These are phyloP conservation scores for Neonectria sp. DNA, from an alignment of 2,329 filamentous ascomycete species.

Conservation along the genomic window DNA sequence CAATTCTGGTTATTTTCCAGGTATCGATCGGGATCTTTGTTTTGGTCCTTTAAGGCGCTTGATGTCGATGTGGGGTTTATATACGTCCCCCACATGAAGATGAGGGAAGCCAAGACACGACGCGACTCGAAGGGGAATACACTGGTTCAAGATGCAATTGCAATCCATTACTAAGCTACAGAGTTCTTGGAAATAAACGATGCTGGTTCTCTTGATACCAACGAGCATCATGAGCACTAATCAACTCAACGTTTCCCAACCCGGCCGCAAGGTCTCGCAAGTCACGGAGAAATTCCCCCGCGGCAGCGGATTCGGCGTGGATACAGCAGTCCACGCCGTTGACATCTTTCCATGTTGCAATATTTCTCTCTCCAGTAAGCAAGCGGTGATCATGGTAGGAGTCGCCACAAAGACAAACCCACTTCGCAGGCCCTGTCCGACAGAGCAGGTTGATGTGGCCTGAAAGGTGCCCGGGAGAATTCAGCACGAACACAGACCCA, in stretches of 20 bases:
- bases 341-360: background rate
- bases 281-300: background rate
- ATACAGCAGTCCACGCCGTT: background rate
- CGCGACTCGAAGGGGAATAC: background rate
- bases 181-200: background rate
- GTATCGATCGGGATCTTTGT: background rate
- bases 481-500: background rate
- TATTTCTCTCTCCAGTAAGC: background rate
- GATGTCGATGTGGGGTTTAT: background rate
- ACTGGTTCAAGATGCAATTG: background rate
- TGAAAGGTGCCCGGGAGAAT: background rate
- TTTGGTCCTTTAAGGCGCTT: background rate
- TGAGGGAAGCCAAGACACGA: background rate
- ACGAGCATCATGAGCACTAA: background rate
- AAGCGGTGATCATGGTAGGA: background rate
- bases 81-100: background rate
- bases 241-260: background rate
- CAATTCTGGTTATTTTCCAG: background rate
- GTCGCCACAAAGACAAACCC: background rate
- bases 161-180: background rate
- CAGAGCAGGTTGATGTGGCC: conserved; percentile 4
- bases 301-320: background rate
- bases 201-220: background rate
- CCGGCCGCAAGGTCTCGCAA: background rate
- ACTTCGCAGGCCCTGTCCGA: background rate